These are phyloP conservation scores for Entophlyctis helioformis DNA, from an alignment of 192 early-diverging fungal genomes.

Conservation along the genomic window DNA sequence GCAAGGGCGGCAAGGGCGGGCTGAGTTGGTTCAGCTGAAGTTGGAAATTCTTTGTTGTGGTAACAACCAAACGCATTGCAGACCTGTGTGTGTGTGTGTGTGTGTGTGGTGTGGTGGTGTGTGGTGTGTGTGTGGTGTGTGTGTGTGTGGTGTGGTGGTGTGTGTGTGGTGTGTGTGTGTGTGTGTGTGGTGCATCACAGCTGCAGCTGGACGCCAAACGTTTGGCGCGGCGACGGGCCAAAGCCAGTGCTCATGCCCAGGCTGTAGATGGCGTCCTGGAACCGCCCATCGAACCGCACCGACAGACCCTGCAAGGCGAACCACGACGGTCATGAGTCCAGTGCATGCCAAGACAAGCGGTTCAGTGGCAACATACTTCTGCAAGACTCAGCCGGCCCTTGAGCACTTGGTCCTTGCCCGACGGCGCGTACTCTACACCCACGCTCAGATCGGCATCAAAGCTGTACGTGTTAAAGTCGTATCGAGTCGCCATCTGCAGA, in stretches of 20 bases:
- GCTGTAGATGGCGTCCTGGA: constrained; percentile 50
- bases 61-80: too few relatives aligned
- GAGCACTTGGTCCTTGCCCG: constrained; percentile 36
- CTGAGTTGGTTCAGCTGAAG: too few relatives aligned
- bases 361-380: constrained; percentile 6
- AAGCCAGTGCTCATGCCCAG: constrained; percentile 58
- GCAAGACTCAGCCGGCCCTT: constrained; percentile 40
- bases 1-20: too few relatives aligned
- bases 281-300: constrained; percentile 61
- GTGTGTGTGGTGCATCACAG: too few relatives aligned
- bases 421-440: constrained; percentile 71
- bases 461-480: constrained; percentile 84
- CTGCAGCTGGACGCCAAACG: constrained; percentile 25
- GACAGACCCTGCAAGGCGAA: constrained; percentile 37
- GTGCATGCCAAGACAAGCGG: neutral
- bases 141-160: too few relatives aligned
- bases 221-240: constrained; percentile 10
- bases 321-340: neutral
- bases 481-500: constrained; percentile 65
- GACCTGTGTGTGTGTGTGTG: too few relatives aligned
- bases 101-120: too few relatives aligned
- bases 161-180: too few relatives aligned
- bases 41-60: too few relatives aligned
- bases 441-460: constrained; percentile 80
- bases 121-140: too few relatives aligned